phyloP scores from a whole-genome alignment of 345 rosid genomes.

The Moricandia moricandioides region DNA sequence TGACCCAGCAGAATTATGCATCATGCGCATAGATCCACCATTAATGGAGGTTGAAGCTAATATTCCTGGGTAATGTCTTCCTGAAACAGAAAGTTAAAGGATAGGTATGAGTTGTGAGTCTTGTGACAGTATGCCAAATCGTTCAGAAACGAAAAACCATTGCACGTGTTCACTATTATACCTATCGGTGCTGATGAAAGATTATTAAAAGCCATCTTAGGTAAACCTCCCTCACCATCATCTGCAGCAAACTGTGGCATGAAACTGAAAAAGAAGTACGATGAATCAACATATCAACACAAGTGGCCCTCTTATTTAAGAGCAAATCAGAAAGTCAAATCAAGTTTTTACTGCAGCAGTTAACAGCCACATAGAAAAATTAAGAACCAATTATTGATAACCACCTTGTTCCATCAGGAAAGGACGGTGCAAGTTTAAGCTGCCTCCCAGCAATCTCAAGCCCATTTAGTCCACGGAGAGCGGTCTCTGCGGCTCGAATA shows the following conservation, averaged over 20 bases:
- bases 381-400: conserved; percentile 16
- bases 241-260: conserved; percentile 45
- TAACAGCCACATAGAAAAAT: neutral
- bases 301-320: neutral
- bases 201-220: conserved; percentile 46
- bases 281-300: neutral
- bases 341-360: conserved; percentile 6
- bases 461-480: conserved; percentile 60
- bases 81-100: conserved; percentile 23
- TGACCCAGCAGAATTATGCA: conserved; percentile 48
- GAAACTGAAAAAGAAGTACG: conserved; percentile 46
- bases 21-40: conserved; percentile 51
- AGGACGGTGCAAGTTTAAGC: conserved; percentile 60
- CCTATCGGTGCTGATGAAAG: conserved; percentile 47
- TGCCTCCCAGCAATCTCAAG: conserved; percentile 66
- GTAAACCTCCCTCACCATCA: conserved; percentile 42
- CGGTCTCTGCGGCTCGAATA: conserved; percentile 71
- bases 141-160: neutral
- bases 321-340: neutral
- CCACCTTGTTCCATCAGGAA: conserved; percentile 50
- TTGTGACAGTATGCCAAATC: neutral
- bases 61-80: conserved; percentile 46
- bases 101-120: conserved; percentile 24
- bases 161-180: conserved; percentile 31
- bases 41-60: conserved; percentile 50